These are phyloP conservation scores for Fraxinus sp. DNA, from an alignment of 305 asterid species.

Conservation along the genomic window DNA sequence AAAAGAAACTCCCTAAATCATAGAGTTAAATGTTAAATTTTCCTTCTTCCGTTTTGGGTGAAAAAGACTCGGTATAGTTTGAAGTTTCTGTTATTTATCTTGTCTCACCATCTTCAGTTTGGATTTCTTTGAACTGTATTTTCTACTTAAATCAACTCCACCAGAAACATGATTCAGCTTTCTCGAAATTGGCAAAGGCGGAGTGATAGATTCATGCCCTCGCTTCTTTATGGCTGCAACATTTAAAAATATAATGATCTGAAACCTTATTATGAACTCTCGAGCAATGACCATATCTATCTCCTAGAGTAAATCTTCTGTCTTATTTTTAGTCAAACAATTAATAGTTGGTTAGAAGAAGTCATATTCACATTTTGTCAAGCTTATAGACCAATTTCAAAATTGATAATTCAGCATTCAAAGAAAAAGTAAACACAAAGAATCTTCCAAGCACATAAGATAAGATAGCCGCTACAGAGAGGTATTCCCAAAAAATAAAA, in stretches of 20 bases:
- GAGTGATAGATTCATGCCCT: slow-evolving; percentile 36
- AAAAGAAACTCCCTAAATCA: slow-evolving; percentile 21
- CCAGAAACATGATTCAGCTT: slow-evolving; percentile 34
- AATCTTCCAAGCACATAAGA: background rate
- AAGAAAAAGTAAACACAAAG: background rate
- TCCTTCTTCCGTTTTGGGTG: background rate
- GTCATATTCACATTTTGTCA: background rate
- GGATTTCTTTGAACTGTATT: slow-evolving; percentile 41
- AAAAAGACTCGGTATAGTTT: background rate
- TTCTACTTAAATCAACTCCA: slow-evolving; percentile 38
- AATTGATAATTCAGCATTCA: background rate
- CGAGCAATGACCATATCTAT: slow-evolving; percentile 9
- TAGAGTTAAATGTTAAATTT: slow-evolving; percentile 6
- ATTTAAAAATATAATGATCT: slow-evolving; percentile 17
- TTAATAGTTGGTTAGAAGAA: background rate
- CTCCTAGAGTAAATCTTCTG: background rate
- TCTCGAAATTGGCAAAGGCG: slow-evolving; percentile 33
- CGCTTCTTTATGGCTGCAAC: slow-evolving; percentile 62
- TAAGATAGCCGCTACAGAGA: background rate
- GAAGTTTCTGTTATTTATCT: slow-evolving; percentile 19
- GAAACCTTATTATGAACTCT: background rate
- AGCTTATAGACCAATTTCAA: background rate
- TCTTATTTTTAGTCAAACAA: background rate
- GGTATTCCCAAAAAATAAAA: no score
- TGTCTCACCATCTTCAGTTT: slow-evolving; percentile 51